Evolutionary conservation across 2,329 filamentous ascomycete species (phyloP).

Genomic region (Pseudocercospora pini-densiflorae): DNA sequence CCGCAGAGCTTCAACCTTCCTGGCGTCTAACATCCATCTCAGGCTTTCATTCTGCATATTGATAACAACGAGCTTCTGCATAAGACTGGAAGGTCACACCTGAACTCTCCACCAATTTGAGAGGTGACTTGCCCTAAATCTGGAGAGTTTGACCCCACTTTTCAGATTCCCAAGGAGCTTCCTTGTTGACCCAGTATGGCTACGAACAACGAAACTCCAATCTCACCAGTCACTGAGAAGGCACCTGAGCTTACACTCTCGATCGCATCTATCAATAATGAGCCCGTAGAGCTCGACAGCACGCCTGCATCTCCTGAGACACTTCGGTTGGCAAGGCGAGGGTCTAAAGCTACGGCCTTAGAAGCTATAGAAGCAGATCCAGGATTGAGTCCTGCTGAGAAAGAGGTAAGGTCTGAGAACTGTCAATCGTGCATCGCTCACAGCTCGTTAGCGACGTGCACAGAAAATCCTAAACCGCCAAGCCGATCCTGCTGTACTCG

Average conservation of each 20-base stretch:
- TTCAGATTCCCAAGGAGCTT: too few relatives aligned
- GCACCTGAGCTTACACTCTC: slow-evolving; percentile 43
- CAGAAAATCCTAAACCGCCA: slow-evolving; percentile 44
- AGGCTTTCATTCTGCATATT: background rate
- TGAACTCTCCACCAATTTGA: background rate
- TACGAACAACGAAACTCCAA: slow-evolving; percentile 20
- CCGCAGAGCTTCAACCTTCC: background rate
- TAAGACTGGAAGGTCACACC: too few relatives aligned
- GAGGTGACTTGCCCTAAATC: background rate
- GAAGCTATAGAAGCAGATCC: slow-evolving; percentile 23
- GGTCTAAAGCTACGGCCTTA: slow-evolving; percentile 24
- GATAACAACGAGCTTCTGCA: too few relatives aligned
- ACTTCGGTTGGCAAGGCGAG: slow-evolving; percentile 16
- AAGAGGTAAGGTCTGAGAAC: slow-evolving; percentile 20
- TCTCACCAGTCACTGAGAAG: slow-evolving; percentile 35
- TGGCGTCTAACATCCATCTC: background rate
- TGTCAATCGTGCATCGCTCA: background rate
- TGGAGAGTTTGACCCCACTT: background rate
- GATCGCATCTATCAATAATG: slow-evolving; percentile 48
- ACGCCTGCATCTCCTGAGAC: slow-evolving; percentile 37
- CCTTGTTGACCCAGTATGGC: slow-evolving; percentile 16
- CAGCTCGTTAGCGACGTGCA: slow-evolving; percentile 30
- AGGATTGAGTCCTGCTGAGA: slow-evolving; percentile 32
- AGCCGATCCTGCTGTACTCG: slow-evolving; percentile 50
- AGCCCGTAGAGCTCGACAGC: slow-evolving; percentile 51